These are phyloP conservation scores for Zanthoxylum bungeanum DNA, from an alignment of 345 rosid genomes.

Conservation along the genomic window DNA sequence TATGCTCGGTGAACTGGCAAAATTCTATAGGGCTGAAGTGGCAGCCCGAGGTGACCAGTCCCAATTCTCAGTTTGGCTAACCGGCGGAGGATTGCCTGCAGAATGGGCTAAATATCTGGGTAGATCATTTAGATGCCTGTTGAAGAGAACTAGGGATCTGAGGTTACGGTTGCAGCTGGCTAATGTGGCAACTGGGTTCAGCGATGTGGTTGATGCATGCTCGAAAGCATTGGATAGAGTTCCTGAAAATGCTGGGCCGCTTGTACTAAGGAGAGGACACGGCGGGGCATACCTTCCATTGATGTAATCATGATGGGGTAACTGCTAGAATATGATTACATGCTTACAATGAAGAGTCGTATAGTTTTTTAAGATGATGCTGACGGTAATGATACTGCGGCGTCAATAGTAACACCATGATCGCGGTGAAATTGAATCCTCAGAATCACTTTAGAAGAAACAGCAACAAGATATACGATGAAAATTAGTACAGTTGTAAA, in stretches of 20 bases:
- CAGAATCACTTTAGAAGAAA: neutral
- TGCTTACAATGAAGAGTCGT: too few relatives aligned
- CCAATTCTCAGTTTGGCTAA: conserved; percentile 93
- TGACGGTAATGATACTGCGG: neutral
- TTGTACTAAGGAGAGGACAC: conserved; percentile 80
- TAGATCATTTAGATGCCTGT: conserved; percentile 86
- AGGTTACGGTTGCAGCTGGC: conserved; percentile 79
- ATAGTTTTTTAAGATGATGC: neutral
- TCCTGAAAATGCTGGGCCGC: conserved; percentile 75
- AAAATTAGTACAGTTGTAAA: neutral
- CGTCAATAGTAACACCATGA: neutral
- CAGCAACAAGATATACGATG: neutral
- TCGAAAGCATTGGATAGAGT: conserved; percentile 61
- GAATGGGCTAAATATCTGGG: conserved; percentile 93
- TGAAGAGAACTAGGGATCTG: conserved; percentile 83
- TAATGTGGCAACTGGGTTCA: conserved; percentile 71
- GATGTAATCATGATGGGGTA: conserved; percentile 31
- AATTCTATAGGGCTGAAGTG: conserved; percentile 82
- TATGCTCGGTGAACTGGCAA: conserved; percentile 82
- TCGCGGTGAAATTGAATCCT: neutral
- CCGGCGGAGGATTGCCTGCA: conserved; percentile 87
- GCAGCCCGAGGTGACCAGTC: conserved; percentile 96
- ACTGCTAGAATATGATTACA: neutral
- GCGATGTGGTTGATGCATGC: conserved; percentile 59
- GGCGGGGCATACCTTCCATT: conserved; percentile 96